Conservation (phyloP, 2,329 filamentous ascomycete species). For the Rhynchosporium secalis region DNA sequence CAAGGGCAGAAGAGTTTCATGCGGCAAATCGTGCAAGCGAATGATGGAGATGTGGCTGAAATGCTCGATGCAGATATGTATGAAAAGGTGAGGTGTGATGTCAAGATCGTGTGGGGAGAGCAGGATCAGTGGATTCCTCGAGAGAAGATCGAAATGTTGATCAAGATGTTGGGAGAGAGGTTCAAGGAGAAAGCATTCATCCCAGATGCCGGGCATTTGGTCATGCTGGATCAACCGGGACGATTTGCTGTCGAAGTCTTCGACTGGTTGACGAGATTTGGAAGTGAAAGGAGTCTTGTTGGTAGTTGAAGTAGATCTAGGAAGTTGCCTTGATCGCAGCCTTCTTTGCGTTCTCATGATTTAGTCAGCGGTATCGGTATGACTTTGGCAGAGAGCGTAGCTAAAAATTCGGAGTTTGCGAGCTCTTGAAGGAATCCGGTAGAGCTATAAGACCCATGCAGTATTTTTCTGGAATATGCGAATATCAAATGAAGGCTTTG, state of each 20-base stretch:
- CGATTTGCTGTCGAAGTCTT: slow-evolving; percentile 1
- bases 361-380: neutral
- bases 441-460: too few relatives aligned
- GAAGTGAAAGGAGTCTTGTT: neutral
- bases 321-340: neutral
- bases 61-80: slow-evolving; percentile 8
- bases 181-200: slow-evolving; percentile 6
- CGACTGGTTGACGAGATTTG: slow-evolving; percentile 7
- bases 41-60: slow-evolving; percentile 7
- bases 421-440: too few relatives aligned
- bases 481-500: too few relatives aligned
- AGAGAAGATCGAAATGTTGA: slow-evolving; percentile 1
- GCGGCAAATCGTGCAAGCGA: neutral
- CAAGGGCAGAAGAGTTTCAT: neutral
- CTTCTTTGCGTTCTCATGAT: neutral
- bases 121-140: slow-evolving; percentile 9
- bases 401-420: too few relatives aligned
- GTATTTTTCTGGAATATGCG: too few relatives aligned
- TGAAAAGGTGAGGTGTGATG: neutral
- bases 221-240: slow-evolving; percentile 7
- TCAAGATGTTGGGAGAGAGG: neutral
- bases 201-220: slow-evolving; percentile 3
- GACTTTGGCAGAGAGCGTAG: too few relatives aligned
- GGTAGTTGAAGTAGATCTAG: neutral
- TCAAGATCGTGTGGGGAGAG: slow-evolving; percentile 7